Conservation (phyloP, 371 early-diverging fungal species). For the Chytridiales sp. region DNA sequence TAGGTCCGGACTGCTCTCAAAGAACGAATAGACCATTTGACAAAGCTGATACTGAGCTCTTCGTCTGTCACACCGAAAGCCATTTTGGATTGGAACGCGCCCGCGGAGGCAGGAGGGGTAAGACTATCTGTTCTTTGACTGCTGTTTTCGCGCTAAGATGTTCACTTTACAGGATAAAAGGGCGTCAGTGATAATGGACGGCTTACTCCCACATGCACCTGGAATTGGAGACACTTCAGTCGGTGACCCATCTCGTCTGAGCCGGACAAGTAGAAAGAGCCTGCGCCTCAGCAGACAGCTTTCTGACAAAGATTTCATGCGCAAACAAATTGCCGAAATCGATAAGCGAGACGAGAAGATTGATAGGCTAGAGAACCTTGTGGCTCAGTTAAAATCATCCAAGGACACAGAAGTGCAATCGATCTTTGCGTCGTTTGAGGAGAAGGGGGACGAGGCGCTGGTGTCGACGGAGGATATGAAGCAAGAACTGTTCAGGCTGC, state of each 20-base stretch:
- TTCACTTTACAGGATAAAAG: constrained; percentile 31
- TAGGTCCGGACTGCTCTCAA: constrained; percentile 69
- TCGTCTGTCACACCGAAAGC: constrained; percentile 56
- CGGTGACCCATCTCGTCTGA: neutral
- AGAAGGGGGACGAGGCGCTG: constrained; percentile 33
- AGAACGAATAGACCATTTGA: constrained; percentile 79
- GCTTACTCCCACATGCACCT: constrained; percentile 35
- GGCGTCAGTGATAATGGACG: constrained; percentile 39
- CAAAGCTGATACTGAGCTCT: constrained; percentile 76
- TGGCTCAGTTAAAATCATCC: constrained; percentile 34
- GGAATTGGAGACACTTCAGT: neutral
- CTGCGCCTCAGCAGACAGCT: constrained; percentile 26
- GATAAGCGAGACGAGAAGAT: constrained; percentile 45
- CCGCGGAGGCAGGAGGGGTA: constrained; percentile 23
- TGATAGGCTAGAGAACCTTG: constrained; percentile 40
- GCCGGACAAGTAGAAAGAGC: constrained; percentile 18
- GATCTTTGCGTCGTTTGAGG: constrained; percentile 21
- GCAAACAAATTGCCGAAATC: constrained; percentile 46
- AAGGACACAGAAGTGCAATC: constrained; percentile 8
- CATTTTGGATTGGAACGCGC: constrained; percentile 46
- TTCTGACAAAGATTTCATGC: constrained; percentile 36
- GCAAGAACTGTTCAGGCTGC: constrained; percentile 41
- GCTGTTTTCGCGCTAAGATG: neutral
- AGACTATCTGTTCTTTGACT: neutral
- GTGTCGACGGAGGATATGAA: constrained; percentile 37